A percentile compares a stretch with the other conserved stretches of the same genome.
Conservation (phyloP, 2,329 filamentous ascomycete species). For the Cordyceps pruinosa region DNA sequence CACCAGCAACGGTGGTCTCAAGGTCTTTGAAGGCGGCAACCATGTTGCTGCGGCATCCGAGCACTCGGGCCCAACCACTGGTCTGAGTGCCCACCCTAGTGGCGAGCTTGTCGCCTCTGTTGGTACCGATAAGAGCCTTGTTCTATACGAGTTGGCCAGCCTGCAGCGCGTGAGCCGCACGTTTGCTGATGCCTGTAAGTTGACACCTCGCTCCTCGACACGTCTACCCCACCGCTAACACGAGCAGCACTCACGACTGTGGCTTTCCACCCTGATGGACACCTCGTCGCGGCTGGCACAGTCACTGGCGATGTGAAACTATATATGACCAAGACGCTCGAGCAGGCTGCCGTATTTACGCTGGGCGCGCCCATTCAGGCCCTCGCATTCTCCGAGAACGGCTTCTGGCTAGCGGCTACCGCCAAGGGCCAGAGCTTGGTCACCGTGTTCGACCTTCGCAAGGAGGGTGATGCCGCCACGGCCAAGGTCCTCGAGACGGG, state of each 20-base stretch:
- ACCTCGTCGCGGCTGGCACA: conserved; percentile 83
- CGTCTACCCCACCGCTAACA: conserved; percentile 12
- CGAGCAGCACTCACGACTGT: conserved; percentile 63
- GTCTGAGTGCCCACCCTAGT: conserved; percentile 73
- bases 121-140: conserved; percentile 85
- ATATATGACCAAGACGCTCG: conserved; percentile 76
- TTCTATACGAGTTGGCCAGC: conserved; percentile 72
- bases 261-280: conserved; percentile 94
- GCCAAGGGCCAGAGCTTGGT: conserved; percentile 71
- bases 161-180: conserved; percentile 68
- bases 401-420: conserved; percentile 86
- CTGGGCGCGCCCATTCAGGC: conserved; percentile 64
- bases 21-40: conserved; percentile 67
- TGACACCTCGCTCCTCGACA: neutral
- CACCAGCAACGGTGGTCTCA: conserved; percentile 69
- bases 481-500: conserved; percentile 84
- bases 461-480: conserved; percentile 73
- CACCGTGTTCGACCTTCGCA: conserved; percentile 86
- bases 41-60: conserved; percentile 66
- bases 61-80: conserved; percentile 76
- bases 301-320: conserved; percentile 75
- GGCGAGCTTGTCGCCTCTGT: conserved; percentile 79
- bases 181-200: conserved; percentile 72
- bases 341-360: conserved; percentile 67
- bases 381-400: conserved; percentile 89